Evolutionary conservation across 2,329 filamentous ascomycete genomes (phyloP), one percentile per base, ranked within the genome.

Genomic region (Aspergillus sp.): DNA sequence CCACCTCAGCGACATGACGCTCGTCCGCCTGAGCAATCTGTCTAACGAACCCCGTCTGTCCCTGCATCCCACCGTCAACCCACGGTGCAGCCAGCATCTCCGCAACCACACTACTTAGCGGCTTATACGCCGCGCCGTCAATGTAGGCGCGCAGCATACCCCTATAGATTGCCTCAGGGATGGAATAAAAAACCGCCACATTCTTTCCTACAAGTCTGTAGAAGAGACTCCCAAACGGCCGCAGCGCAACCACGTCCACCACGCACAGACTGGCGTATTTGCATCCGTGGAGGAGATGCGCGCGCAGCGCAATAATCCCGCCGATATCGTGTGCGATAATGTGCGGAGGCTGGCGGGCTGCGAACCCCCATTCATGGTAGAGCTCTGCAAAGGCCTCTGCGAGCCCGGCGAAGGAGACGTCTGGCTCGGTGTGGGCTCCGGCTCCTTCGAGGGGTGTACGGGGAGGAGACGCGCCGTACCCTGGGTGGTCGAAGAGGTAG

Each of bases 241-340:
- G 69, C 0, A 77, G 61, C 0, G 72, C 67, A 3, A 78, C 76
- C 0, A 76, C 74, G 32, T 79, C 72, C 17, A 76, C 67, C 1
- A 78, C 62, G 40, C 73, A 70, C 1, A 79, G 61, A 26, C 69
- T 74, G 3, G 60, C 64, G 52, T 71, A 78, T 0, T 66, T 50
- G 8, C 65, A 67, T 7, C 56, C 62, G 44, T 77, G 73, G 0
- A 76, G 44, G 0, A 78, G 59, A 45, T 72, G 62, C 0, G 68
- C 68, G 3, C 75, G 69, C 6, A 78, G 47, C 17, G 65, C 67
- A 33, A 77, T 67, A 4, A 76, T 52, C 0, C 76, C 76, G 1
- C 66, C 76, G 32, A 76, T 71, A 30, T 79, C 76, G 51, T 79
- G 76, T 0, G 75, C 76, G 2, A 78, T 56, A 0, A 79, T 62